These are phyloP conservation scores for Cnidoscolus chayamansa DNA, from an alignment of 441 rosid genomes.

Conservation along the genomic window DNA sequence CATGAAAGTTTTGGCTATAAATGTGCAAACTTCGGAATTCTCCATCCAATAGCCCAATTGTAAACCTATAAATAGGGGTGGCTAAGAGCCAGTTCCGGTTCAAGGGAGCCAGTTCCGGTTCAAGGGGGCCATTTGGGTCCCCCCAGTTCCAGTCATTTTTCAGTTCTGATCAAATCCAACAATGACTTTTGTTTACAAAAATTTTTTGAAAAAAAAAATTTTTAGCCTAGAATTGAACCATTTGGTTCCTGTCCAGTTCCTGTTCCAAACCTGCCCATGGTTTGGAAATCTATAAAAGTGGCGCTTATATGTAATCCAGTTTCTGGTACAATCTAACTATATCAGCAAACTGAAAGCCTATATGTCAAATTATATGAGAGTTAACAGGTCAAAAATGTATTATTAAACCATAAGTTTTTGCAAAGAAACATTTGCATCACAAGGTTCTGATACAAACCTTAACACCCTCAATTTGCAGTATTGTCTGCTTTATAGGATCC, in stretches of 20 bases:
- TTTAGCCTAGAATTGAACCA: no score
- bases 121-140: no score
- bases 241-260: no score
- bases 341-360: not conserved
- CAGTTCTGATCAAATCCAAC: no score
- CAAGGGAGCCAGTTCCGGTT: no score
- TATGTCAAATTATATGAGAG: not conserved
- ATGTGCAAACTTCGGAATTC: no score
- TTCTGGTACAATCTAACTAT: not conserved
- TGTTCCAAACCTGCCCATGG: not conserved
- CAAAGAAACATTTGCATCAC: not conserved
- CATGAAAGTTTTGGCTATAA: no score
- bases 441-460: slow-evolving; percentile 42
- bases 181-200: no score
- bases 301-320: slow-evolving; percentile 2
- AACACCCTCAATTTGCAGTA: slow-evolving; percentile 77
- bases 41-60: not conserved
- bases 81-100: not conserved
- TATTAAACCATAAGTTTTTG: not conserved
- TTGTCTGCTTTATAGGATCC: slow-evolving; percentile 65
- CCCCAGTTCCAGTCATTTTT: no score
- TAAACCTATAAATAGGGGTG: not conserved
- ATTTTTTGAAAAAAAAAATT: no score
- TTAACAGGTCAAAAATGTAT: not conserved
- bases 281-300: slow-evolving; percentile 2